phyloP scores from a whole-genome alignment of 2,329 filamentous ascomycete species.

The Neobulgaria alba region DNA sequence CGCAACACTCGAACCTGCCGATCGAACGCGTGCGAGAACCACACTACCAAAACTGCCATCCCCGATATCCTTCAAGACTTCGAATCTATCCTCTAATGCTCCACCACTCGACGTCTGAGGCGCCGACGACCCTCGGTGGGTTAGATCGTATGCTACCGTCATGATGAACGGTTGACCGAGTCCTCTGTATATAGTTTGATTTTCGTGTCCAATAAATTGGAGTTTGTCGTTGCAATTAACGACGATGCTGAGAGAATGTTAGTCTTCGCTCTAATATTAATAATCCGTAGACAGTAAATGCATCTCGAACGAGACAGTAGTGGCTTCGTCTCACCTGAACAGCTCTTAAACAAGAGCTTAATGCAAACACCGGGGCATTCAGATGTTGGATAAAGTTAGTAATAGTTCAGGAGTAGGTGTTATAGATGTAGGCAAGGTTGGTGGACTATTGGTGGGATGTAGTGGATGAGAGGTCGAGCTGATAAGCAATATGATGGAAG shows the following conservation, averaged over 20 bases:
- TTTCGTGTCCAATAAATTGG: too few species aligned
- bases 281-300: too few species aligned
- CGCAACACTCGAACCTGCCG: constrained; percentile 80
- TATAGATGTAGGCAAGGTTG: neutral
- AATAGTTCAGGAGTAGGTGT: neutral
- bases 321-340: constrained; percentile 13
- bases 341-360: constrained; percentile 28
- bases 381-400: constrained; percentile 12
- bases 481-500: neutral
- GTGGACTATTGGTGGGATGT: neutral
- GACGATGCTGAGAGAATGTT: constrained; percentile 11
- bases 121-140: constrained; percentile 57
- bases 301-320: too few species aligned
- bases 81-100: constrained; percentile 86
- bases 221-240: constrained; percentile 10
- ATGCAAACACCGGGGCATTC: constrained; percentile 27
- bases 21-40: constrained; percentile 81
- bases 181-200: constrained; percentile 1
- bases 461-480: neutral
- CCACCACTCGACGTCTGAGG: constrained; percentile 35
- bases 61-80: constrained; percentile 95
- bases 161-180: constrained; percentile 40
- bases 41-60: constrained; percentile 99
- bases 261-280: too few species aligned
- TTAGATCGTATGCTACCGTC: constrained; percentile 68